Base-by-base conservation (phyloP, 495 filamentous ascomycete species). In the Aspergillus sclerotioniger region DNA sequence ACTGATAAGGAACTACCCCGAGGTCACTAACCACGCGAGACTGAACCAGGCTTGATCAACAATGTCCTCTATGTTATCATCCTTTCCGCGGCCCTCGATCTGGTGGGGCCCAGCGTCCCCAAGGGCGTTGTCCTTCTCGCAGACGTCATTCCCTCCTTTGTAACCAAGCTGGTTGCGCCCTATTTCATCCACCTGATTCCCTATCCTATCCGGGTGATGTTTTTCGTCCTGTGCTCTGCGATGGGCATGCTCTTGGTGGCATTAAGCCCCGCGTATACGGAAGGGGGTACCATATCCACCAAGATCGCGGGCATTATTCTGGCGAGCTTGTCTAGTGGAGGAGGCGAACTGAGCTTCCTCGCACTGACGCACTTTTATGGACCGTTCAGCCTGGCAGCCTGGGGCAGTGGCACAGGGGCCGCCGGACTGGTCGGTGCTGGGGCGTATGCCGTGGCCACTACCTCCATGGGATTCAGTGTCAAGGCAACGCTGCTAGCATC, bases 1-100 rank as follows among this genome's bases (percentile, higher is more conserved):
- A 49, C 47, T 49, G 47, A 50, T 50, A 41, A 10, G 33, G 37
- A 41, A 8, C 21, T 1, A 8, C 6, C 46, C 10, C 20, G 4
- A 8, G 20, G 19, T 49, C 20, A 49, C 46, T 16, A 31, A 21
- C 29, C 31, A 49, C 41, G 32, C 31, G 51, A 51, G 12, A 9
- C 8, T 21, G 29, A 17, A 29, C 59, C 37, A 98, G 93, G 94
- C 53, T 79, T 96, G 6, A 90, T 98, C 70, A 98, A 98, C 74
- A 98, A 97, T 76, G 89, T 98, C 67, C 89, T 96, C 73, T 98
- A 98, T 70, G 92, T 98, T 32, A 88, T 98, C 69, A 90, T 98
- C 70, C 86, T 98, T 62, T 92, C 92, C 13, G 89, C 94, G n/a
- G 93, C 94, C 19, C 87, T 96, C 58, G 94, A 98, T 69, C 87